Evolutionary conservation across 805 yeast species (phyloP).

Genomic region (Yamadazyma akitaensis): DNA sequence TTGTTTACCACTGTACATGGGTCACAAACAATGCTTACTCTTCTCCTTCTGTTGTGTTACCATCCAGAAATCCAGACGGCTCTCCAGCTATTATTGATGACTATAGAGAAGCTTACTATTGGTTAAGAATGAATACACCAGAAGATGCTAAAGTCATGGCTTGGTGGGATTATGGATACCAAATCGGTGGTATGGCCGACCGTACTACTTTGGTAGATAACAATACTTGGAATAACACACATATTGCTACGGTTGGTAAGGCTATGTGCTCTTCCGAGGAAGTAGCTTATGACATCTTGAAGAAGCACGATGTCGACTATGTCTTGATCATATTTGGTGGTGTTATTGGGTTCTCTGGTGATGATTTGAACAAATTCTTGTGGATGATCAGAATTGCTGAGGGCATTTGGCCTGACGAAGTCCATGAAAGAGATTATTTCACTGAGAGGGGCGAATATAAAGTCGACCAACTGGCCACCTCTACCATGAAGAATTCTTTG

Average conservation of each 20-base stretch:
- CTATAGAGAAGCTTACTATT: conserved; percentile 97
- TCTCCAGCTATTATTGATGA: conserved; percentile 84
- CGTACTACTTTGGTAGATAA: conserved; percentile 97
- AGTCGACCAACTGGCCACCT: conserved; percentile 77
- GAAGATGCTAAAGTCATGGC: conserved; percentile 96
- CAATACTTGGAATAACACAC: conserved; percentile 99
- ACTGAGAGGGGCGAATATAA: conserved; percentile 83
- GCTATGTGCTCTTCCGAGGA: conserved; percentile 93
- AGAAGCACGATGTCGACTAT: conserved; percentile 92
- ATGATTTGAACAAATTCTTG: conserved; percentile 91
- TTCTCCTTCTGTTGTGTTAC: conserved; percentile 94
- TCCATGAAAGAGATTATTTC: conserved; percentile 80
- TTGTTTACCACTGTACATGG: conserved; percentile 95
- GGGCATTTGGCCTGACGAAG: conserved; percentile 99
- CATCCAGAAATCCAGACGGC: conserved; percentile 83
- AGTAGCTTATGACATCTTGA: conserved; percentile 81
- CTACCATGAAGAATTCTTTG: conserved; percentile 82
- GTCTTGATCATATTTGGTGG: conserved; percentile 94
- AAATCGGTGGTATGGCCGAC: conserved; percentile 99
- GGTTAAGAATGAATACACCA: conserved; percentile 96
- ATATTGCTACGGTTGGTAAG: conserved; percentile 97
- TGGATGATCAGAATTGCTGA: conserved; percentile 99
- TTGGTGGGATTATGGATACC: conserved; percentile 99
- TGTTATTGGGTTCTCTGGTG: conserved; percentile 88
- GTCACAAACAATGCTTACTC: conserved; percentile 95